These are phyloP conservation scores for Ballota nigra DNA, from an alignment of 257 asterid genomes.

Conservation along the genomic window DNA sequence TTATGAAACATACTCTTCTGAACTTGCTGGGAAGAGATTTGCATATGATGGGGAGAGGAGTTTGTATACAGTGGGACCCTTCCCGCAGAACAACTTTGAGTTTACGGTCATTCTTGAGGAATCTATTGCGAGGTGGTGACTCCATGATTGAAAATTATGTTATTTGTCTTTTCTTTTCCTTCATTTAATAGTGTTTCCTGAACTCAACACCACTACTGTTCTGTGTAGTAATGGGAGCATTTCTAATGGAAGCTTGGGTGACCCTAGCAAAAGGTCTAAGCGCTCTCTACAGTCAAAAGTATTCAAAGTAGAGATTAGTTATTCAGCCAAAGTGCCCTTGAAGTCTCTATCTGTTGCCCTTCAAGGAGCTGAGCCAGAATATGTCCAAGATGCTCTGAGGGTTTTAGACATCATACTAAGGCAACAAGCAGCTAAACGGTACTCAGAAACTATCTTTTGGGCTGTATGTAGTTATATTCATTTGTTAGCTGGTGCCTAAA, in stretches of 20 bases:
- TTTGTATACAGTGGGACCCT: slow-evolving; percentile 76
- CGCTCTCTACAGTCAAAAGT: slow-evolving; percentile 44
- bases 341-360: slow-evolving; percentile 54
- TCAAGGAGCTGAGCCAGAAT: slow-evolving; percentile 61
- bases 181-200: slow-evolving; percentile 17
- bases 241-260: slow-evolving; percentile 40
- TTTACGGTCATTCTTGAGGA: slow-evolving; percentile 74
- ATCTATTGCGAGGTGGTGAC: slow-evolving; percentile 55
- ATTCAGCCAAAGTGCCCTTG: slow-evolving; percentile 74
- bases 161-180: background rate
- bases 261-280: slow-evolving; percentile 63
- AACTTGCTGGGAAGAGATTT: slow-evolving; percentile 61
- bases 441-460: slow-evolving; percentile 11
- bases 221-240: slow-evolving; percentile 37
- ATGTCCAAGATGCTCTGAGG: slow-evolving; percentile 65
- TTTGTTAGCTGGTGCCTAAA: slow-evolving; percentile 31
- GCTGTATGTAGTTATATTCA: background rate
- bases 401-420: slow-evolving; percentile 78
- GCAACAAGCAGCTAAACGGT: slow-evolving; percentile 91
- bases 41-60: slow-evolving; percentile 82
- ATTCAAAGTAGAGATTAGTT: slow-evolving; percentile 63
- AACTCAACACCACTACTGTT: slow-evolving; percentile 3
- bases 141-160: slow-evolving; percentile 13
- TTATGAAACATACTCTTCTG: slow-evolving; percentile 69
- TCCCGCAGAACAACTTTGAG: slow-evolving; percentile 58